Percentiles rank a stretch among this genome's conserved stretches.
Conservation (phyloP, 208 protist species). For the Leishmania arabica region DNA sequence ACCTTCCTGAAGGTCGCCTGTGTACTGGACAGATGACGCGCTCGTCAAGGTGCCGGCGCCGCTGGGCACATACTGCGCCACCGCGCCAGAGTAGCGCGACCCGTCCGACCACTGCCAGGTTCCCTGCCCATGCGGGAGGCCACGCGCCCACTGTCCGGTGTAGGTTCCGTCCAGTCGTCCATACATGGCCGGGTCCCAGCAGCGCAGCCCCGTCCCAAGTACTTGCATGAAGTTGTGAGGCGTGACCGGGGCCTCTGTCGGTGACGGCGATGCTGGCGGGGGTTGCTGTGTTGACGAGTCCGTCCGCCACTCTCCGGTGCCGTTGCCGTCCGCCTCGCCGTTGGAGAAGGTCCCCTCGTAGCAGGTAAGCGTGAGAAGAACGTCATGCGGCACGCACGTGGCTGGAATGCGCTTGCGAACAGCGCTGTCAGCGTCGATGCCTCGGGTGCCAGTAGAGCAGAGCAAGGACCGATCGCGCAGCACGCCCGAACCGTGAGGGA, state of each 20-base stretch:
- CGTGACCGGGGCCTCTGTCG: conserved; percentile 1
- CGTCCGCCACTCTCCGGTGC: conserved; percentile 52
- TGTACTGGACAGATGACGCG: conserved; percentile 42
- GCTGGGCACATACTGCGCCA: conserved; percentile 41
- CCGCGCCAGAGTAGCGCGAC: conserved; percentile 56
- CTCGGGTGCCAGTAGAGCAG: not conserved
- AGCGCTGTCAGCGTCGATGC: conserved; percentile 18
- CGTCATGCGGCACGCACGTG: conserved; percentile 8
- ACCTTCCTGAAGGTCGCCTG: conserved; percentile 55
- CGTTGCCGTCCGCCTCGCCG: conserved; percentile 66
- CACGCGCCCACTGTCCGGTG: conserved; percentile 60
- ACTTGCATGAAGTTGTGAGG: conserved; percentile 13
- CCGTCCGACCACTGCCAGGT: conserved; percentile 68
- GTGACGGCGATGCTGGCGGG: not conserved
- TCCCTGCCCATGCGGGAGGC: conserved; percentile 65
- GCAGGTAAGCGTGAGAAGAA: conserved; percentile 35
- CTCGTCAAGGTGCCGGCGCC: conserved; percentile 52
- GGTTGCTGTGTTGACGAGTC: not conserved
- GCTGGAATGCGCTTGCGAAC: conserved; percentile 12
- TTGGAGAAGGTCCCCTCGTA: conserved; percentile 81
- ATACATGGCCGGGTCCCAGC: conserved; percentile 25
- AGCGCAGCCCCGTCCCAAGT: conserved; percentile 12
- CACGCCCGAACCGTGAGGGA: conserved; percentile 53
- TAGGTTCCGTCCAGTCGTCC: conserved; percentile 62
- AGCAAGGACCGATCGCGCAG: conserved; percentile 49